phyloP scores from a whole-genome alignment of 306 rosid genomes.

The Sicyos baderoa region DNA sequence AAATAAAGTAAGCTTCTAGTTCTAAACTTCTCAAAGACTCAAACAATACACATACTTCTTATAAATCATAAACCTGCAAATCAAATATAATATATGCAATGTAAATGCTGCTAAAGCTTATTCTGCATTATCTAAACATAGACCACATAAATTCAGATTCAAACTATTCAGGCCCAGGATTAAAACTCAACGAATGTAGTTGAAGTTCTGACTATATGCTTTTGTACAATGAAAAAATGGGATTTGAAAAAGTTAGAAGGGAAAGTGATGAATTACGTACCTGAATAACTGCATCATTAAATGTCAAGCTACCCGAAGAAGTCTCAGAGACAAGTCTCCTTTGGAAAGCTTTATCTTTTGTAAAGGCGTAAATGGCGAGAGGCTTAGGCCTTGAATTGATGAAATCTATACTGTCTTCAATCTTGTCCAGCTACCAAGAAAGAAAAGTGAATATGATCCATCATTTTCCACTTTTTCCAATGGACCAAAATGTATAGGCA shows the following conservation, averaged over 20 bases:
- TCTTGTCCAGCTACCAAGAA: slow-evolving; percentile 48
- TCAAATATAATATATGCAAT: background rate
- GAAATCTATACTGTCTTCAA: slow-evolving; percentile 59
- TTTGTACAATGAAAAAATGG: background rate
- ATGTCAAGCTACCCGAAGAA: slow-evolving; percentile 51
- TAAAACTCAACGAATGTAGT: background rate
- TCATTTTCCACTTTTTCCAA: background rate
- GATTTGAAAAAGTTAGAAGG: background rate
- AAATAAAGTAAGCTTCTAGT: background rate
- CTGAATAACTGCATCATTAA: slow-evolving; percentile 59
- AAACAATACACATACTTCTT: background rate
- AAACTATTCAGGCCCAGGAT: background rate
- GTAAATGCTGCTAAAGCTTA: background rate
- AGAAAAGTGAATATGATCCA: background rate
- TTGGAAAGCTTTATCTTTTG: slow-evolving; percentile 42
- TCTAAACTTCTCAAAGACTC: background rate
- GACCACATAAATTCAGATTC: background rate
- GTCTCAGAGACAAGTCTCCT: slow-evolving; percentile 51
- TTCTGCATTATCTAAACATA: background rate
- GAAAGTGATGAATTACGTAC: slow-evolving; percentile 31
- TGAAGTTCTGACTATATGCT: background rate
- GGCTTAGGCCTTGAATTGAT: slow-evolving; percentile 57
- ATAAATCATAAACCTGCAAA: background rate
- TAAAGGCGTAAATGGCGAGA: slow-evolving; percentile 60
- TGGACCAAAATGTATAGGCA: too few relatives aligned